phyloP scores from a whole-genome alignment of 2,329 filamentous ascomycete species.

The Sarocladiaceae sp. region DNA sequence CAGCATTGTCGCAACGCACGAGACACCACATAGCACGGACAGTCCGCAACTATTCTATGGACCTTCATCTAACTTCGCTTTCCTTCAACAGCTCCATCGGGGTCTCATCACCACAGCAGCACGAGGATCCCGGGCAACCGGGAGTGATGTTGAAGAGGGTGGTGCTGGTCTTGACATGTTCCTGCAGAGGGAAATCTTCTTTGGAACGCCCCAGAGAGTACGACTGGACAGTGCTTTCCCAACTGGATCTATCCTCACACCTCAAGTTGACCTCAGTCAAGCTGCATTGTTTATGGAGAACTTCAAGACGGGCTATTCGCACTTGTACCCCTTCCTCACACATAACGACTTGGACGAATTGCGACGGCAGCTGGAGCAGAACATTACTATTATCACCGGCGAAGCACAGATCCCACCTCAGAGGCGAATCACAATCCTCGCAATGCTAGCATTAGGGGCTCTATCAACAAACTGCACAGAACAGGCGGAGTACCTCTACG shows the following conservation, averaged over 20 bases:
- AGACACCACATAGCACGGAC: conserved; percentile 13
- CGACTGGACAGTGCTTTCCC: conserved; percentile 19
- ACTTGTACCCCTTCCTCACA: background rate
- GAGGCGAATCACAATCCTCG: background rate
- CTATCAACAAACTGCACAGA: background rate
- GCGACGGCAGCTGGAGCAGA: background rate
- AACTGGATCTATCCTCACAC: background rate
- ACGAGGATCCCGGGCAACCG: background rate
- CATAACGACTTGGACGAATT: background rate
- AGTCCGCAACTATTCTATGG: conserved; percentile 38
- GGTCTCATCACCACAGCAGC: background rate
- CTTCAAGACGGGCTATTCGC: background rate
- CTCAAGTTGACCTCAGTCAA: conserved; percentile 2
- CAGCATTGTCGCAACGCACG: conserved; percentile 3
- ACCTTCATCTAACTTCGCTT: conserved; percentile 38
- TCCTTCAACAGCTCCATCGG: conserved; percentile 25
- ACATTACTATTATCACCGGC: background rate
- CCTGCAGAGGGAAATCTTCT: conserved; percentile 22
- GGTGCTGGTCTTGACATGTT: conserved; percentile 25
- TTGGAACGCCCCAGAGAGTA: conserved; percentile 28
- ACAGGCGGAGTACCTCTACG: conserved; percentile 1
- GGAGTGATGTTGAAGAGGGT: conserved; percentile 21
- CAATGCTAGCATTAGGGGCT: background rate
- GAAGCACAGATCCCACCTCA: background rate
- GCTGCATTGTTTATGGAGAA: background rate